Conservation (phyloP, 768 basidiomycete genomes). For the Trichaptum fuscoviolaceum region DNA sequence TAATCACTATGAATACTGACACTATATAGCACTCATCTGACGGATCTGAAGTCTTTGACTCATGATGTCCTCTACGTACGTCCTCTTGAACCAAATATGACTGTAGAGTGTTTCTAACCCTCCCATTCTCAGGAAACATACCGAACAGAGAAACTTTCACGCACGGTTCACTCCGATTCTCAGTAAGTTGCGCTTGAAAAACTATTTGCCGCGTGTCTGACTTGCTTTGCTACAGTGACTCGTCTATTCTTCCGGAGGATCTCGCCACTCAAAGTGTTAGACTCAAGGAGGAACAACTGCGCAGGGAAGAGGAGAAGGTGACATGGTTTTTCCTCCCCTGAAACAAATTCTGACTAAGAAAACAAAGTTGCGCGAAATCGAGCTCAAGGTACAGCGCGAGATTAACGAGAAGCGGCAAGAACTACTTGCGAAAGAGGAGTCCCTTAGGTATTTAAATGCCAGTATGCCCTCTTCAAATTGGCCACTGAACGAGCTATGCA, state of each 20-base stretch:
- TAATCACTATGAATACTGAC: conserved; percentile 2
- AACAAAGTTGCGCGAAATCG: conserved; percentile 85
- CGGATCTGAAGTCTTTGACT: conserved; percentile 90
- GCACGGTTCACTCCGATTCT: conserved; percentile 78
- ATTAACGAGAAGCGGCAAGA: conserved; percentile 98
- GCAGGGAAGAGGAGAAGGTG: conserved; percentile 94
- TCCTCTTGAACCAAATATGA: not conserved
- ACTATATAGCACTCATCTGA: conserved; percentile 74
- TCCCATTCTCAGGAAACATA: conserved; percentile 61
- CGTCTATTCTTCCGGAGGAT: conserved; percentile 92
- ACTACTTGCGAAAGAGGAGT: conserved; percentile 92
- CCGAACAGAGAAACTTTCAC: conserved; percentile 94
- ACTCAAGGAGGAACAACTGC: conserved; percentile 97
- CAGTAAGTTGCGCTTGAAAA: conserved; percentile 40
- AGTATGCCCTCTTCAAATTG: not conserved
- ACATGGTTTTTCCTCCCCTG: conserved; percentile 11
- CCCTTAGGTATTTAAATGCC: conserved; percentile 55
- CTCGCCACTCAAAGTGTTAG: conserved; percentile 95
- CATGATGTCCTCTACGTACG: conserved; percentile 79
- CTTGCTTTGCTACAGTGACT: conserved; percentile 47
- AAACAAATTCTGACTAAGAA: conserved; percentile 6
- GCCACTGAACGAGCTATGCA: not conserved
- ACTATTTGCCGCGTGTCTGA: not conserved
- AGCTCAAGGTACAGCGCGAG: conserved; percentile 96
- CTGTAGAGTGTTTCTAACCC: not conserved